Percentiles rank a stretch among this genome's conserved stretches.
Evolutionary conservation across 192 early-diverging fungal species (phyloP).

Genomic region (Podila horticola): DNA sequence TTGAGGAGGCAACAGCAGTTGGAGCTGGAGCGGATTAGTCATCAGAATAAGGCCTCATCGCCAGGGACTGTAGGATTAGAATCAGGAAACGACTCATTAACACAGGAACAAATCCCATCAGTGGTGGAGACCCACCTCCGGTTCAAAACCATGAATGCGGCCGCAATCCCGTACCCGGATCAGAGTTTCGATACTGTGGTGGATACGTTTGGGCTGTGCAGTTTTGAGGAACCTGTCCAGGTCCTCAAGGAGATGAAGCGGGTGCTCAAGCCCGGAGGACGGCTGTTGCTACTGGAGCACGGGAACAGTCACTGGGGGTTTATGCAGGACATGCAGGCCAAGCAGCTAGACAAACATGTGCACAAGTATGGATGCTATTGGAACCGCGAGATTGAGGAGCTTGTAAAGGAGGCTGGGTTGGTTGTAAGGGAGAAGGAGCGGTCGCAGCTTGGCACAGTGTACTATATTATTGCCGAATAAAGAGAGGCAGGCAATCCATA

Average conservation of each 20-base stretch:
- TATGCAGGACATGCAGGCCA: constrained; percentile 51
- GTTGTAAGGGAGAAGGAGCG: constrained; percentile 36
- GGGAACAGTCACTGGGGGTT: constrained; percentile 43
- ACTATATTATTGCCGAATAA: constrained; percentile 35
- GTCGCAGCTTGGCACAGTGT: constrained; percentile 46
- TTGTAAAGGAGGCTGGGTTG: constrained; percentile 41
- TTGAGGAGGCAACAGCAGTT: constrained; percentile 29
- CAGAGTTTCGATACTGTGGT: constrained; percentile 45
- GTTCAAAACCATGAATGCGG: constrained; percentile 47
- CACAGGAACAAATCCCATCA: neutral
- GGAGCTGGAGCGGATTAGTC: constrained; percentile 38
- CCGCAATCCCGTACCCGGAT: constrained; percentile 41
- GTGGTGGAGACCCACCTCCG: constrained; percentile 38
- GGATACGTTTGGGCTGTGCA: constrained; percentile 48
- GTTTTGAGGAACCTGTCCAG: constrained; percentile 44
- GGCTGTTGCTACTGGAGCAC: constrained; percentile 40
- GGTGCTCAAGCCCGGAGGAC: constrained; percentile 24
- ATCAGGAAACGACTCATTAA: neutral
- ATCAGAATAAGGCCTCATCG: constrained; percentile 1
- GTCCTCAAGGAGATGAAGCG: constrained; percentile 48
- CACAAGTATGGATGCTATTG: constrained; percentile 53
- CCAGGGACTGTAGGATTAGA: neutral
- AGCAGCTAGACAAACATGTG: constrained; percentile 42
- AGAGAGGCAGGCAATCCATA: neutral
- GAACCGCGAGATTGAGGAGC: constrained; percentile 43